Base-by-base conservation (phyloP, 2,329 filamentous ascomycete genomes). In the Raffaelea deltoideospora region DNA sequence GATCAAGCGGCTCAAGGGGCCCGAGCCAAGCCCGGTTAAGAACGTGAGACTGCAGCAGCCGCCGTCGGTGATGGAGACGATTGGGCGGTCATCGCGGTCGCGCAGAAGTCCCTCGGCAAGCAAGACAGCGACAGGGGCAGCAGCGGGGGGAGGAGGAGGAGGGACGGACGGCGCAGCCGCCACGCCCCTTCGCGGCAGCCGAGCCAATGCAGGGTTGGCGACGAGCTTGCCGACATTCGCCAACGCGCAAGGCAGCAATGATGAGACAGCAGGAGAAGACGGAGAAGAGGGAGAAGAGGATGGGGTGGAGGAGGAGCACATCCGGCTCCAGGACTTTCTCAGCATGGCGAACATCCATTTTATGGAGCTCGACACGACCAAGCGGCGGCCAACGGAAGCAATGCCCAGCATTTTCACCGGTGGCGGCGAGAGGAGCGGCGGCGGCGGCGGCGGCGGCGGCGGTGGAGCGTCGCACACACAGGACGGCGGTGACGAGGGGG, bases 361-460 rank as follows among this genome's bases (percentile, higher is more conserved):
- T 60, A 95, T 98, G 82, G 90, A 98, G 53, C 66, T 98, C 34
- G 94, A 80, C n/a, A 94, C 88, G 0, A 95, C 87, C 1, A 96
- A 96, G 54, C 70, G 88, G 46, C 72, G 90, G 38, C 81, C 92
- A 48, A 96, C 88, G 0, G 76, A 79, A 32, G n/a, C n/a, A n/a
- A 79, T 72, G 3, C 76, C 76, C 13, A 54, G 62, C 37, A 49
- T 56, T 11, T 51, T 63, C 17, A 61, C 59, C 35, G 60, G 67
- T 31, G 60, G 60, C 18, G 18, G 37, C 17, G 37, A 28, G 8
- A 13, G 3, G 10, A 8, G 24, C 23, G 14, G 11, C 23, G 20
- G 15, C 10, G 17, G n/a, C 18, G 10, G 27, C 20, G 21, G 27
- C n/a, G 29, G 35, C 36, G 46, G 56, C 38, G n/a, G 34, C 44